Evolutionary conservation across 345 rosid genomes (phyloP).

Genomic region (Erodium maritimum): DNA sequence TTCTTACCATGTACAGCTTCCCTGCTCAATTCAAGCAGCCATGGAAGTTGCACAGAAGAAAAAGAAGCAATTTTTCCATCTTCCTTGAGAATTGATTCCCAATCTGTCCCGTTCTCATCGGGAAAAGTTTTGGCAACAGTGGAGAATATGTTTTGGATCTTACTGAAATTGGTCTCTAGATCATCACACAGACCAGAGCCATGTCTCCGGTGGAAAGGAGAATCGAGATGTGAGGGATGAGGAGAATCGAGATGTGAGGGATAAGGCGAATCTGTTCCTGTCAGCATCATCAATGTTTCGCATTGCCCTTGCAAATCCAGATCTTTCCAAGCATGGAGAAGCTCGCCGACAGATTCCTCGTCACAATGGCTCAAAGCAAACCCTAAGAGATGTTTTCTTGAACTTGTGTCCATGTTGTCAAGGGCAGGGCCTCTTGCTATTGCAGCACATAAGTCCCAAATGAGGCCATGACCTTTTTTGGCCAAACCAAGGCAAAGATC

Average conservation of each 20-base stretch:
- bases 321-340: slow-evolving; percentile 95
- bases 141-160: slow-evolving; percentile 35
- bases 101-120: slow-evolving; percentile 33
- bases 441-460: slow-evolving; percentile 98
- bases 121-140: slow-evolving; percentile 54
- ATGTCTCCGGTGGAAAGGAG: slow-evolving; percentile 31
- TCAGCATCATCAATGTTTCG: slow-evolving; percentile 45
- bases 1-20: slow-evolving; percentile 34
- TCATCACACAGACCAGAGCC: slow-evolving; percentile 35
- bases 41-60: slow-evolving; percentile 68
- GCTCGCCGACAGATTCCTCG: slow-evolving; percentile 81
- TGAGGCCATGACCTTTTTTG: slow-evolving; percentile 79
- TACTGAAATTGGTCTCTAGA: slow-evolving; percentile 32
- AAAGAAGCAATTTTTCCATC: slow-evolving; percentile 69
- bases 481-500: slow-evolving; percentile 78
- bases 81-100: slow-evolving; percentile 51
- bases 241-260: slow-evolving; percentile 27
- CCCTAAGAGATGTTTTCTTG: slow-evolving; percentile 74
- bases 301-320: slow-evolving; percentile 83
- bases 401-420: slow-evolving; percentile 68
- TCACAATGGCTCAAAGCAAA: slow-evolving; percentile 93
- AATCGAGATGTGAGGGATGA: slow-evolving; percentile 11
- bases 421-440: slow-evolving; percentile 95
- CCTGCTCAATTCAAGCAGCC: slow-evolving; percentile 71
- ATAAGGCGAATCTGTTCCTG: slow-evolving; percentile 41